These are phyloP conservation scores for Candida takata DNA, from an alignment of 805 yeast genomes.

Conservation along the genomic window DNA sequence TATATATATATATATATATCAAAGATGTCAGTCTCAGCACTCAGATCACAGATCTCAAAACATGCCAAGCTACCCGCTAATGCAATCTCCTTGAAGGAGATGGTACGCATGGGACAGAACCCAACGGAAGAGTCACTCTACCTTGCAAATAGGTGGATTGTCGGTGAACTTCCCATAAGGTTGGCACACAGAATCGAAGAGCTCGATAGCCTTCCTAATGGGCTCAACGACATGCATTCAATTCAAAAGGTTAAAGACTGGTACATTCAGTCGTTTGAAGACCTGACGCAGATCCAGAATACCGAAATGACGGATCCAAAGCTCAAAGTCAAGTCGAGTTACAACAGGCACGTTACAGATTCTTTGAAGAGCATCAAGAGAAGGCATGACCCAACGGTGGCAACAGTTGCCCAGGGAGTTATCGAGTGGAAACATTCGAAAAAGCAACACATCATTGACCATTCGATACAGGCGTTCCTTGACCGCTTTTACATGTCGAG, in stretches of 20 bases:
- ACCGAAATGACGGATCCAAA: conserved; percentile 7
- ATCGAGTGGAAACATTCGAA: conserved; percentile 72
- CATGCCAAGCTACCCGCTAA: conserved; percentile 76
- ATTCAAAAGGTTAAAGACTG: conserved; percentile 74
- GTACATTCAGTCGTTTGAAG: conserved; percentile 89
- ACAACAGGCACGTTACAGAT: conserved; percentile 60
- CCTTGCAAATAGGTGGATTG: conserved; percentile 77
- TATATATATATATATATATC: no score
- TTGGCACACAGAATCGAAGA: conserved; percentile 83
- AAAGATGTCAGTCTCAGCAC: no score
- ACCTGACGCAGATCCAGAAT: conserved; percentile 47
- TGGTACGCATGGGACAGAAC: conserved; percentile 84
- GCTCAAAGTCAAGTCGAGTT: conserved; percentile 60
- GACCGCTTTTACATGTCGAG: conserved; percentile 87
- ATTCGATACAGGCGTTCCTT: conserved; percentile 70
- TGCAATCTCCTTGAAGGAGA: conserved; percentile 75
- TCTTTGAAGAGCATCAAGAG: conserved; percentile 65
- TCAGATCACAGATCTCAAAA: conserved; percentile 22
- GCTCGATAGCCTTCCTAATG: conserved; percentile 71
- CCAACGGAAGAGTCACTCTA: conserved; percentile 76
- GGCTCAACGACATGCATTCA: conserved; percentile 64
- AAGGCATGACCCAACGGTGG: conserved; percentile 88
- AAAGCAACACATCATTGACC: conserved; percentile 47
- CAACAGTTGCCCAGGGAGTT: conserved; percentile 88
- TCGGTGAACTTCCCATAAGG: conserved; percentile 81